A percentile compares a stretch with the other conserved stretches of the same genome.
Conservation (phyloP, 2,329 filamentous ascomycete genomes). For the Verticillium klebahnii region DNA sequence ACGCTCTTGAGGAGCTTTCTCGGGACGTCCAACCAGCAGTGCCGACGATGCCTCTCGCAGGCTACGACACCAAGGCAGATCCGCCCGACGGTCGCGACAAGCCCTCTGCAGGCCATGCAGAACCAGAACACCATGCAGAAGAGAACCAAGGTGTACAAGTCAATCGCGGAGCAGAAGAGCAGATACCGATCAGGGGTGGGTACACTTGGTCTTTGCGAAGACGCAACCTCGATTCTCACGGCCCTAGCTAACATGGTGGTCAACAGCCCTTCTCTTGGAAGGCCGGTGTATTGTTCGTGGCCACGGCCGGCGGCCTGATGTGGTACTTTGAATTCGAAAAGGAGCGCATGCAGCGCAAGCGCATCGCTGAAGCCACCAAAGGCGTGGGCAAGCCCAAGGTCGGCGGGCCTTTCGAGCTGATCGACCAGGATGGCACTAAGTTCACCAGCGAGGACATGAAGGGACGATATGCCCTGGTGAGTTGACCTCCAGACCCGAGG, state of each 20-base stretch:
- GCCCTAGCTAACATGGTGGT: not conserved
- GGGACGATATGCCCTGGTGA: constrained; percentile 77
- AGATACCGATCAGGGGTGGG: constrained; percentile 52
- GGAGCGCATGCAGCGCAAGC: constrained; percentile 80
- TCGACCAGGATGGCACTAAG: constrained; percentile 73
- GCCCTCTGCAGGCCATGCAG: constrained; percentile 25
- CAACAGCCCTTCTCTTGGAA: constrained; percentile 86
- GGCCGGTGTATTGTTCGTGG: constrained; percentile 79
- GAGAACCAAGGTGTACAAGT: constrained; percentile 42
- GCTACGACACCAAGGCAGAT: constrained; percentile 27
- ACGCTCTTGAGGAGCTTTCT: constrained; percentile 27
- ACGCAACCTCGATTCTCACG: not conserved
- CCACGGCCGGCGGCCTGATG: constrained; percentile 70
- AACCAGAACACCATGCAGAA: constrained; percentile 28
- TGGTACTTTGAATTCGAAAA: constrained; percentile 95
- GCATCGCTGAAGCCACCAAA: constrained; percentile 87
- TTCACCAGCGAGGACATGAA: constrained; percentile 79
- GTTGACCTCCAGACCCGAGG: constrained; percentile 20
- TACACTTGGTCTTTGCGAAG: not conserved
- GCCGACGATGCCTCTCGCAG: constrained; percentile 37
- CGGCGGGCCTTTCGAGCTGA: constrained; percentile 77
- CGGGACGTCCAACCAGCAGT: constrained; percentile 28
- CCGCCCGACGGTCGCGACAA: constrained; percentile 26
- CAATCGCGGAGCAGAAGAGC: constrained; percentile 56
- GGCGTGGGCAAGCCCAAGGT: constrained; percentile 91